These are phyloP conservation scores for Botryotinia convoluta DNA, from an alignment of 2,329 filamentous ascomycete species.

Conservation along the genomic window DNA sequence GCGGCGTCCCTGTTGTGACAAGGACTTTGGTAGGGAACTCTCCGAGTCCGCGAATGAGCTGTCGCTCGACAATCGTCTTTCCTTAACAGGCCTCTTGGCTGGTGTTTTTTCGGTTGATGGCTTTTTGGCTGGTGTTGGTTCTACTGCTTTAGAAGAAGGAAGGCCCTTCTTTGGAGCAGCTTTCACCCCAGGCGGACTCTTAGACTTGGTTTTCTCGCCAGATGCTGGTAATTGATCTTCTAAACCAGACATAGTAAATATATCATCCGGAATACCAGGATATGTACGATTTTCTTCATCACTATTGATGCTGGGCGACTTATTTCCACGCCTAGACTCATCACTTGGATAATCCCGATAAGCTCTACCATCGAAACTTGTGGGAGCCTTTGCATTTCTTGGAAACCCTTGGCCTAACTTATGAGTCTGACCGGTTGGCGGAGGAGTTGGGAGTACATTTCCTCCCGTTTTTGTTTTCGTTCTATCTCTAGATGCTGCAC, in stretches of 20 bases:
- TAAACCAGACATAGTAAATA: not conserved
- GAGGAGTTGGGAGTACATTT: too few species aligned
- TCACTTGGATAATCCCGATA: too few species aligned
- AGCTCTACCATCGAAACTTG: too few species aligned
- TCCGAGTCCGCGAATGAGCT: not conserved
- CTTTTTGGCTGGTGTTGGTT: not conserved
- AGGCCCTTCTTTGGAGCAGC: too few species aligned
- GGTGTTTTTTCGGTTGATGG: too few species aligned
- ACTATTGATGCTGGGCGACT: rapidly evolving
- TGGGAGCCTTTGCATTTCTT: too few species aligned
- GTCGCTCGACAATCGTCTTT: too few species aligned
- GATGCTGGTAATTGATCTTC: not conserved
- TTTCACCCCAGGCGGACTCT: not conserved
- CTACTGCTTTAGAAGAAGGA: not conserved
- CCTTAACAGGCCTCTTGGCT: too few species aligned
- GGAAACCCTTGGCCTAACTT: not conserved
- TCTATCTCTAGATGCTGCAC: too few species aligned
- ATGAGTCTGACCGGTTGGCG: not conserved
- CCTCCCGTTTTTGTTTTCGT: too few species aligned
- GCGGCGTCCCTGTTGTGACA: too few species aligned
- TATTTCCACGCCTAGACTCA: not conserved
- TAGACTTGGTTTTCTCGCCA: not conserved
- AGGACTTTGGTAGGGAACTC: not conserved
- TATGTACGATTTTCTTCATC: too few species aligned
- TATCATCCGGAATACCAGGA: not conserved